These are phyloP conservation scores for Fomitopsis pinicola DNA, from an alignment of 1,284 basidiomycete species.

Conservation along the genomic window DNA sequence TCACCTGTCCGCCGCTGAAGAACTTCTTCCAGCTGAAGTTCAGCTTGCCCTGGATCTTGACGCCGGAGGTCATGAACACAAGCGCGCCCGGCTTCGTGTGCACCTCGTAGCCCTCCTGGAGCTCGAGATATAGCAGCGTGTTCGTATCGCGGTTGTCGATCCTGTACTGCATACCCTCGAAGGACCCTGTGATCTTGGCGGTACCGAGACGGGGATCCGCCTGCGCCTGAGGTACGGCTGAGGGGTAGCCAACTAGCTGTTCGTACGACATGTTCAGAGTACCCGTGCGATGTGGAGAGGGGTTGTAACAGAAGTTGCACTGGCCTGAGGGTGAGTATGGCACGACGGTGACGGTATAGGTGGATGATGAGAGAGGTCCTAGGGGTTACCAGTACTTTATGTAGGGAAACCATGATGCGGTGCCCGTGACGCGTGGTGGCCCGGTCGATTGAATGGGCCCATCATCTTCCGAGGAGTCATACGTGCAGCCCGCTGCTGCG, in stretches of 20 bases:
- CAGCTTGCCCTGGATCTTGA: slow-evolving; percentile 29
- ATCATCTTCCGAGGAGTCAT: no score
- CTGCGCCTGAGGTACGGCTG: background rate
- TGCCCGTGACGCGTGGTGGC: no score
- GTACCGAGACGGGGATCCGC: background rate
- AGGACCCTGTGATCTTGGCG: slow-evolving; percentile 18
- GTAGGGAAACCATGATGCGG: no score
- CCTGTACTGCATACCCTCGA: slow-evolving; percentile 27
- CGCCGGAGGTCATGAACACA: slow-evolving; percentile 29
- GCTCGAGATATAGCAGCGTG: slow-evolving; percentile 25
- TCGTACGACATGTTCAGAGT: background rate
- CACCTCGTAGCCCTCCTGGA: slow-evolving; percentile 26
- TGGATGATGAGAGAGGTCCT: no score
- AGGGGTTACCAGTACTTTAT: no score
- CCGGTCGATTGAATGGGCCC: no score
- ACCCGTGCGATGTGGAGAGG: no score
- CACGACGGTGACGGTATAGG: no score
- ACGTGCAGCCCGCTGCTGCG: no score
- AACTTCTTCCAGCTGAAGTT: slow-evolving; percentile 28
- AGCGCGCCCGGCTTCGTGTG: slow-evolving; percentile 30
- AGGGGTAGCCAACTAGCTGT: slow-evolving; percentile 1
- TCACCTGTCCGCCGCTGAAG: slow-evolving; percentile 24
- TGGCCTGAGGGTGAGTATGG: no score
- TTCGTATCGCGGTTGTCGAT: slow-evolving; percentile 31
- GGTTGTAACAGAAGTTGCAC: no score